Conservation (phyloP, 352 stramenopile species). For the Pythium brachiatum region DNA sequence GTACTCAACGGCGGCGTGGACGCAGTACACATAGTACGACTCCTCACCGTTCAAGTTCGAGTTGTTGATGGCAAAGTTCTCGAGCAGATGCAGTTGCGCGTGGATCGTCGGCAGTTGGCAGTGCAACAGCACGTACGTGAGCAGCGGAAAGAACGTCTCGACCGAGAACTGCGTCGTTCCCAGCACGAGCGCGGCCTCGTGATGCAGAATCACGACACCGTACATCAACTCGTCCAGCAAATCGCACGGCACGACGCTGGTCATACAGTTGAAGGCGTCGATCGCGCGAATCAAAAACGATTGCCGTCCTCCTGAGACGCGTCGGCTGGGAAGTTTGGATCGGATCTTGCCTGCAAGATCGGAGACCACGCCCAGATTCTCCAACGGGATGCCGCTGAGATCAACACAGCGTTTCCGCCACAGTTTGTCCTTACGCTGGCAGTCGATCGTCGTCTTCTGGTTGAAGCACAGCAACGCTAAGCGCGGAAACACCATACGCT, state of each 20-base stretch:
- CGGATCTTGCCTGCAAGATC: conserved; percentile 68
- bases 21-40: conserved; percentile 89
- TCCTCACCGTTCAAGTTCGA: conserved; percentile 82
- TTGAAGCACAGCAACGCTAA: conserved; percentile 75
- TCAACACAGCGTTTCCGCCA: conserved; percentile 76
- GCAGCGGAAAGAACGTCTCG: conserved; percentile 83
- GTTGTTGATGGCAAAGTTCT: conserved; percentile 80
- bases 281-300: conserved; percentile 68
- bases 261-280: conserved; percentile 80
- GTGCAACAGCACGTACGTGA: conserved; percentile 80
- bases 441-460: conserved; percentile 61
- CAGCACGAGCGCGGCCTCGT: conserved; percentile 84
- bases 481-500: conserved; percentile 74
- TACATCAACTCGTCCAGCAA: conserved; percentile 84
- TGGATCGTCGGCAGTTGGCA: conserved; percentile 69
- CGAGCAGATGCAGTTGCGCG: conserved; percentile 75
- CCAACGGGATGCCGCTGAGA: conserved; percentile 60
- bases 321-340: conserved; percentile 46
- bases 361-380: conserved; percentile 50
- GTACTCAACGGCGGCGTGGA: conserved; percentile 82
- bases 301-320: conserved; percentile 28
- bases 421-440: conserved; percentile 79
- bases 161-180: conserved; percentile 85
- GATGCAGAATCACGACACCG: conserved; percentile 77
- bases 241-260: conserved; percentile 77